Base-by-base conservation (phyloP, 2,329 filamentous ascomycete species). In the Grosmannia huntii region DNA sequence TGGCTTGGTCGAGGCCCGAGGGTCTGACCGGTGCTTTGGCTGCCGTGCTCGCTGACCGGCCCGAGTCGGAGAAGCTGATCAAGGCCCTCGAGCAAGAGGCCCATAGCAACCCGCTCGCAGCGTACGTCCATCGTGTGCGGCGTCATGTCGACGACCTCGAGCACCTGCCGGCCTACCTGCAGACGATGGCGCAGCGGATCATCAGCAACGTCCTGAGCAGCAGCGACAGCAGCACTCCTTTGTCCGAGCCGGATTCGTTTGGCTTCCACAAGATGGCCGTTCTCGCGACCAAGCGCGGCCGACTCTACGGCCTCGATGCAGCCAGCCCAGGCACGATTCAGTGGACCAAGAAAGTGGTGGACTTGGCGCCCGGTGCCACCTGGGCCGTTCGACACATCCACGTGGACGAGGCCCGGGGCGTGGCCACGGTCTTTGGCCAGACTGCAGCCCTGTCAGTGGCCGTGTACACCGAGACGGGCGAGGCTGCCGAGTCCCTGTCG, bases 221-320 rank as follows among this genome's bases (percentile, higher is more conserved):
- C 27, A 5, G 2, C 14, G 46, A n/a, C 36, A n/a, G 25, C 44
- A 76, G 79, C 36, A 50, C 10, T 7, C 19, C 31, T 9, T 21
- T 36, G 14, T 44, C 46, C 14, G 55, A 31, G 23, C 70, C 74
- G 31, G 87, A 94, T 65, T 82, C 78, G 46, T 97, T 97, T 69
- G 92, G 92, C 5, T 92, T 96, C 71, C 86, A 89, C 69, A 95
- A 96, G 71, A 75, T 92, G 36, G 81, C 91, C 6, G 76, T 96
- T 59, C 75, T 96, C 55, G 90, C 86, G 6, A 96, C 91, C 2
- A 79, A 82, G 57, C 85, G 84, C 59, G 91, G 91, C 16, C 85
- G 87, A 63, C 73, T 97, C 21, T 87, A 91, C 63, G 89, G 86
- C 3, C 75, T 99, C 23, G 85, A 96, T 69, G 83, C 85, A 38